Conservation (phyloP, 208 protist species). For the Novymonas esmeraldas region DNA sequence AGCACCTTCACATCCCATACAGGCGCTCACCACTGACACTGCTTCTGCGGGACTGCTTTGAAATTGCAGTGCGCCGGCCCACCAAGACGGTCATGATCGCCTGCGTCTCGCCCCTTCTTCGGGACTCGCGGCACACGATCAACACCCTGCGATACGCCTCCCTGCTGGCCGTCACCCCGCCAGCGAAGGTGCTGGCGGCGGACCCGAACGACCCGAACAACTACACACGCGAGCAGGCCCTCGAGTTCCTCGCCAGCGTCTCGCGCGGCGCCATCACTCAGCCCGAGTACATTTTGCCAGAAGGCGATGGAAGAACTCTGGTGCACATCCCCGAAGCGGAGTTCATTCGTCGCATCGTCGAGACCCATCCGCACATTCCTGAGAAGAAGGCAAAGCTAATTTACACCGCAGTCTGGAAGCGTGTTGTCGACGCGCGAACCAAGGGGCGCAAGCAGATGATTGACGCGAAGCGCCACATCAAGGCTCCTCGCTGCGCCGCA, state of each 20-base stretch:
- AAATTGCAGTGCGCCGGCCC: slow-evolving; percentile 84
- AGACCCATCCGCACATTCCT: slow-evolving; percentile 67
- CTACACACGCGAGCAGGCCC: slow-evolving; percentile 76
- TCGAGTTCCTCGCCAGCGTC: slow-evolving; percentile 66
- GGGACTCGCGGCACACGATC: slow-evolving; percentile 87
- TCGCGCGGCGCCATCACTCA: slow-evolving; percentile 64
- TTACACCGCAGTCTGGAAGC: slow-evolving; percentile 87
- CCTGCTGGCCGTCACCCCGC: slow-evolving; percentile 73
- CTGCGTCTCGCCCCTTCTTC: slow-evolving; percentile 88
- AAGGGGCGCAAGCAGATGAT: slow-evolving; percentile 90
- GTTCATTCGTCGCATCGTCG: slow-evolving; percentile 80
- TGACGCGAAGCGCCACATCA: slow-evolving; percentile 59
- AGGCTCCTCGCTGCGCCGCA: slow-evolving; percentile 68
- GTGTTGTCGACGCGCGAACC: slow-evolving; percentile 86
- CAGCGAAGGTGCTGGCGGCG: slow-evolving; percentile 66
- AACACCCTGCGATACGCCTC: slow-evolving; percentile 91
- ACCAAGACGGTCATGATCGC: slow-evolving; percentile 93
- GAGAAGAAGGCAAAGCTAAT: slow-evolving; percentile 90
- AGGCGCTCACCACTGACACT: slow-evolving; percentile 87
- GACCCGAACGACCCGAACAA: slow-evolving; percentile 85
- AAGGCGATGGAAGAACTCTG: slow-evolving; percentile 87
- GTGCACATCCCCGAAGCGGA: slow-evolving; percentile 90
- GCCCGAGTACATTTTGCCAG: slow-evolving; percentile 78
- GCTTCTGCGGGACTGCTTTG: slow-evolving; percentile 89
- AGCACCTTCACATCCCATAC: slow-evolving; percentile 91